Percentiles rank a stretch among this genome's conserved stretches.
Conservation (phyloP, 2,329 filamentous ascomycete genomes). For the Fusarium humuli region DNA sequence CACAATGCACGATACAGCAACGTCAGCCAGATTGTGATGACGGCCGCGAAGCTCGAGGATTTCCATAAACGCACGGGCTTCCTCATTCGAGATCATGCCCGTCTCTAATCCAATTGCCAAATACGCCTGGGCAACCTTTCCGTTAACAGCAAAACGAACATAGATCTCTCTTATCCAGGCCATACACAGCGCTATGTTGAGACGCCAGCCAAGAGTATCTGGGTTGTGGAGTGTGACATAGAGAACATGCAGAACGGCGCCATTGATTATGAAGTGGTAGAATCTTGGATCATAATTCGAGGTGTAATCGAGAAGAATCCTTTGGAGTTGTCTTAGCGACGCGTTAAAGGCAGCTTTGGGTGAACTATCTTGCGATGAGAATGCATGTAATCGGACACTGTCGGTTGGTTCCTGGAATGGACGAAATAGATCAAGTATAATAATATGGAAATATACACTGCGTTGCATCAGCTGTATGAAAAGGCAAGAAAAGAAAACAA, state of each 20-base stretch:
- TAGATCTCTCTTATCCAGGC: not conserved
- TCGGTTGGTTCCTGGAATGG: not conserved
- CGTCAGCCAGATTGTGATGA: not conserved
- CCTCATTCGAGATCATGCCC: not conserved
- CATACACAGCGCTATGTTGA: not conserved
- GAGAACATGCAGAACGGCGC: not conserved
- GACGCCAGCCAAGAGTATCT: not conserved
- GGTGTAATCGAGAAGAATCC: not conserved
- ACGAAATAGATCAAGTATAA: not conserved
- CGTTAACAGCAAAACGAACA: not conserved
- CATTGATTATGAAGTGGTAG: not conserved
- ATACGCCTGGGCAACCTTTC: not conserved
- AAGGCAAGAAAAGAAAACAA: not conserved
- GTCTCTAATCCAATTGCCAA: not conserved
- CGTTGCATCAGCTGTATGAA: not conserved
- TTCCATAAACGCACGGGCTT: not conserved
- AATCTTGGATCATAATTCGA: not conserved
- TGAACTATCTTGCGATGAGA: not conserved
- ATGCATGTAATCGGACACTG: not conserved
- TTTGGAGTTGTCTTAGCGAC: not conserved
- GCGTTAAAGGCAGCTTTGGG: not conserved
- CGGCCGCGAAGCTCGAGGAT: not conserved
- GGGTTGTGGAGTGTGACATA: not conserved
- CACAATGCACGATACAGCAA: not conserved
- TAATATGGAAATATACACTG: not conserved